Evolutionary conservation across 2,329 filamentous ascomycete species (phyloP).

Genomic region (Phyllachora maydis): DNA sequence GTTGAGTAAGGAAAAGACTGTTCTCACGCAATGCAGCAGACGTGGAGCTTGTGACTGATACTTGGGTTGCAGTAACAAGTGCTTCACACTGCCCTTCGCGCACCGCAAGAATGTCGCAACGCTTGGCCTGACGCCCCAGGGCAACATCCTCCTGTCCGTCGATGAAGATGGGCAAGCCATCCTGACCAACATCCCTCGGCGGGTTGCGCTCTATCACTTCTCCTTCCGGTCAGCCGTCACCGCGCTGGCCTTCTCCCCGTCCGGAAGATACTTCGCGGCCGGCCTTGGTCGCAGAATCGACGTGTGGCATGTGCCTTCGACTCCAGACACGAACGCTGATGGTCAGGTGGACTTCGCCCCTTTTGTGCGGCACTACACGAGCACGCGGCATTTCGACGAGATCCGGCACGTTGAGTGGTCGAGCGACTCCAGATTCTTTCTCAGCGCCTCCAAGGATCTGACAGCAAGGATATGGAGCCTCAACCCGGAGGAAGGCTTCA

Average conservation of each 20-base stretch:
- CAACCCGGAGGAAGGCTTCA: constrained; percentile 68
- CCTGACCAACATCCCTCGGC: constrained; percentile 70
- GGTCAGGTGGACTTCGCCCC: constrained; percentile 89
- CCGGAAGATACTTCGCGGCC: constrained; percentile 76
- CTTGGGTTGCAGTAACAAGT: constrained; percentile 47
- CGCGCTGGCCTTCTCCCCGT: constrained; percentile 76
- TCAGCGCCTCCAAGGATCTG: constrained; percentile 80
- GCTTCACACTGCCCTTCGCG: constrained; percentile 69
- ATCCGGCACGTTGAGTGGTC: constrained; percentile 88
- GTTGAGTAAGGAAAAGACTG: constrained; percentile 59
- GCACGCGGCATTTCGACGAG: constrained; percentile 74
- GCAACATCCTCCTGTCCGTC: constrained; percentile 79
- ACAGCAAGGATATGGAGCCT: constrained; percentile 92
- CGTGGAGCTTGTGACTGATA: constrained; percentile 7
- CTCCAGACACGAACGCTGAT: constrained; percentile 56
- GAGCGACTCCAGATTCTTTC: constrained; percentile 83
- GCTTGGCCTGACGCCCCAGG: constrained; percentile 72
- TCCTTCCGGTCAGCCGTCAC: constrained; percentile 76
- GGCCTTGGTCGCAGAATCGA: constrained; percentile 75
- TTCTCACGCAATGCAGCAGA: constrained; percentile 8
- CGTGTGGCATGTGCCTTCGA: constrained; percentile 89
- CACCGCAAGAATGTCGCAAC: constrained; percentile 86
- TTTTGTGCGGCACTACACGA: constrained; percentile 72
- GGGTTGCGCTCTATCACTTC: constrained; percentile 82
- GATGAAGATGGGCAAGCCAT: constrained; percentile 92